These are phyloP conservation scores for Botryotinia convoluta DNA, from an alignment of 2,329 filamentous ascomycete genomes.

Conservation along the genomic window DNA sequence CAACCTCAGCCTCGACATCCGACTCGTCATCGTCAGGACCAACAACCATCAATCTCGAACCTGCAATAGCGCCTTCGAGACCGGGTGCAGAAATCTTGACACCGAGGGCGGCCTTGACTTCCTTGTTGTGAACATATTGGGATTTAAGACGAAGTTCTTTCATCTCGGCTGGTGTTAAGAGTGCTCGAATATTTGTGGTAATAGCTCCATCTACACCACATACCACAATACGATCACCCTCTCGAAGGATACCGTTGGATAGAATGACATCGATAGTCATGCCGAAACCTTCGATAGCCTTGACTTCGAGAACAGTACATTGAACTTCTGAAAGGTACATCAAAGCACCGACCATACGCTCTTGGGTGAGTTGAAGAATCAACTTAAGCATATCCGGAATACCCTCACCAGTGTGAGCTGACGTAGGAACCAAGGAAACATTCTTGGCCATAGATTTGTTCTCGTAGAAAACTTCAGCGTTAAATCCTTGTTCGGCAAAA, in stretches of 20 bases:
- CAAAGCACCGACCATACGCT: conserved; percentile 93
- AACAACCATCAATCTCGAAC: conserved; percentile 89
- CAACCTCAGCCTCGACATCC: conserved; percentile 93
- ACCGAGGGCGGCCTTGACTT: conserved; percentile 96
- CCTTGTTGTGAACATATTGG: conserved; percentile 97
- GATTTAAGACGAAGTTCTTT: conserved; percentile 95
- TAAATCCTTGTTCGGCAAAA: conserved; percentile 96
- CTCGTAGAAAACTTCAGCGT: conserved; percentile 93
- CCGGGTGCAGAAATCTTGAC: conserved; percentile 98
- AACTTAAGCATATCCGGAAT: conserved; percentile 99
- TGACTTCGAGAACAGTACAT: conserved; percentile 96
- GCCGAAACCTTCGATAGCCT: conserved; percentile 97
- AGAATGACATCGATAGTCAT: conserved; percentile 98
- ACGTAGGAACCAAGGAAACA: conserved; percentile 96
- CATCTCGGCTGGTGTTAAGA: conserved; percentile 88
- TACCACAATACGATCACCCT: conserved; percentile 91
- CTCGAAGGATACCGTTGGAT: conserved; percentile 89
- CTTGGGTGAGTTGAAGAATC: conserved; percentile 85
- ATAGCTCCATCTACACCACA: conserved; percentile 98
- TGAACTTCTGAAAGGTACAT: conserved; percentile 99
- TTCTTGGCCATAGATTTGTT: conserved; percentile 95
- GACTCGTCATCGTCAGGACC: conserved; percentile 95
- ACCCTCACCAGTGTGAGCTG: conserved; percentile 97
- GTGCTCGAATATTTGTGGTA: conserved; percentile 88
- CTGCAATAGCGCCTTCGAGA: conserved; percentile 92